Base-by-base conservation (phyloP, 495 filamentous ascomycete species). In the Aspergillus hancockii region DNA sequence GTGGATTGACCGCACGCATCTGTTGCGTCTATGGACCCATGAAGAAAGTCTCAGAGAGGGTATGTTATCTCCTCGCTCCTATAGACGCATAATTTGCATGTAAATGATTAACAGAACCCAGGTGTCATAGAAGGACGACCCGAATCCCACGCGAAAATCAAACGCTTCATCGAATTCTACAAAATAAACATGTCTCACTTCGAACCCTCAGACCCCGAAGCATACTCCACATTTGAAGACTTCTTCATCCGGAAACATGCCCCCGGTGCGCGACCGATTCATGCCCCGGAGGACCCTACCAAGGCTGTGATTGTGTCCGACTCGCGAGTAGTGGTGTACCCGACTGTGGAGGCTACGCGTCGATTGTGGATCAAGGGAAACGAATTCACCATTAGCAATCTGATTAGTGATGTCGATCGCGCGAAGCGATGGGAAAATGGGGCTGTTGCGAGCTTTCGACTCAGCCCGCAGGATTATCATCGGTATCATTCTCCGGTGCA, bases 391-490 rank as follows among this genome's bases (percentile, higher is more conserved):
- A 66, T 81, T 34, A 65, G 67, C 30, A 71, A 65, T 16, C 62
- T 82, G 0, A 58, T 79, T 6, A 68, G 63, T 51, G 72, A 75
- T 52, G 52, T 61, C 18, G 47, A 71, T 22, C 54, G 75, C 0
- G 77, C 71, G 0, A 55, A 59, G 3, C 38, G 55, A 14, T 81
- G 76, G 52, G 67, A 62, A 5, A 73, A 74, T 25, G 79, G 76
- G 0, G 67, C 72, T 2, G 65, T 79, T 43, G 74, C 72, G 36
- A 75, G 75, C 61, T 73, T 76, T 21, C 68, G 75, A 22, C 61
- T 83, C 0, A 67, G 65, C 7, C 70, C 77, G 8, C 75, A 74
- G 55, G 74, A 81, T 62, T 81, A 83, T 49, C 79, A 81, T 56
- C 74, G 79, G 31, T 78, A 74, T 67, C 79, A 81, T 61, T 69